phyloP scores from a whole-genome alignment of 495 filamentous ascomycete genomes.

The Hyphodiscus hymeniophilus region DNA sequence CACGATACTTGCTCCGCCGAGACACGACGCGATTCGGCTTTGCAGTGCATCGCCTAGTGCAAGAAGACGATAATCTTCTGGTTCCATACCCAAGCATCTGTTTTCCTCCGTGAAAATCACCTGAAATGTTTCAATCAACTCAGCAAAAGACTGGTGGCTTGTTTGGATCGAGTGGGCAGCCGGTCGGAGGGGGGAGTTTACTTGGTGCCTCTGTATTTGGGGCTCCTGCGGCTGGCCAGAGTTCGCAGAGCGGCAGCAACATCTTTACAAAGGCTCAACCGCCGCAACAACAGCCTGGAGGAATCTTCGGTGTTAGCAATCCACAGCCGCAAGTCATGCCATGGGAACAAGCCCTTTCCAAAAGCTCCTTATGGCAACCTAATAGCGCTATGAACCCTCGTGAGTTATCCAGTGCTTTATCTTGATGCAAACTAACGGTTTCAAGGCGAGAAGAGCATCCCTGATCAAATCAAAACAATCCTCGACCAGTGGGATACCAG shows the following conservation, averaged over 20 bases:
- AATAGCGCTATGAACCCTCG: conserved; percentile 13
- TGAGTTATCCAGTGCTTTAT: conserved; percentile 5
- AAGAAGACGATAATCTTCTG: neutral
- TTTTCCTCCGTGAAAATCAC: neutral
- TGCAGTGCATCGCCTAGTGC: neutral
- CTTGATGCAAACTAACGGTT: conserved; percentile 2
- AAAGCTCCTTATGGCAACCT: conserved; percentile 34
- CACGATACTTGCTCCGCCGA: too few species aligned
- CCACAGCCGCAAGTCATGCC: conserved; percentile 25
- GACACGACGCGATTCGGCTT: neutral
- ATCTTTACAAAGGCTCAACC: conserved; percentile 19
- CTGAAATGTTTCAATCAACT: neutral
- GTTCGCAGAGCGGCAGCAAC: conserved; percentile 5
- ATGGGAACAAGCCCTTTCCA: conserved; percentile 28
- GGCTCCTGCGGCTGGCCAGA: neutral
- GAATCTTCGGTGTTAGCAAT: conserved; percentile 26
- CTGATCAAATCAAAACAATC: conserved; percentile 74
- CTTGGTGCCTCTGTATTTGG: too few species aligned
- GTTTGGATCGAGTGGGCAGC: conserved; percentile 11
- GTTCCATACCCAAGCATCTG: neutral
- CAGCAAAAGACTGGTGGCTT: conserved; percentile 6
- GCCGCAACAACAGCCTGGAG: conserved; percentile 22
- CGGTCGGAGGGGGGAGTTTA: neutral
- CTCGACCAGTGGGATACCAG: conserved; percentile 76
- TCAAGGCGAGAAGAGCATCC: conserved; percentile 67